phyloP scores from a whole-genome alignment of 768 basidiomycete genomes.

The Phylloporus sp. region DNA sequence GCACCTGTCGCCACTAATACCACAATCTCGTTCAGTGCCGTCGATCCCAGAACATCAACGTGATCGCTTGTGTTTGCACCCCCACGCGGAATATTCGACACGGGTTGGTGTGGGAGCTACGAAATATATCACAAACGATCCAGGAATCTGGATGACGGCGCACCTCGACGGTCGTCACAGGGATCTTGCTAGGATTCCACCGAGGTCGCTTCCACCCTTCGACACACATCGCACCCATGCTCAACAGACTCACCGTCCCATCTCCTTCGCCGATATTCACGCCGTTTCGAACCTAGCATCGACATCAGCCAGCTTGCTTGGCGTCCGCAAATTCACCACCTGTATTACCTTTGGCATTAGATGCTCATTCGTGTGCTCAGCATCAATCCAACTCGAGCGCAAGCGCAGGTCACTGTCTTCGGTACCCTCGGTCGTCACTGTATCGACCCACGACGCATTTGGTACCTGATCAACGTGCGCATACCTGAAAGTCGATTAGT shows the following conservation, averaged over 20 bases:
- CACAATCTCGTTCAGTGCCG: conserved; percentile 83
- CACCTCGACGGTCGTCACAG: conserved; percentile 84
- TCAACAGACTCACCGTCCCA: conserved; percentile 84
- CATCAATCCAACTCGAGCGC: conserved; percentile 80
- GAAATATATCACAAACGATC: conserved; percentile 4
- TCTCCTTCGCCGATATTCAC: conserved; percentile 95
- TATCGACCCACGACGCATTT: conserved; percentile 53
- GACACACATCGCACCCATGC: conserved; percentile 93
- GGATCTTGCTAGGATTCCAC: conserved; percentile 93
- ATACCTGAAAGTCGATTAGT: conserved; percentile 47
- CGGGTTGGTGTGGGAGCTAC: conserved; percentile 78
- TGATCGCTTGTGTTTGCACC: conserved; percentile 92
- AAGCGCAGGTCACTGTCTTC: conserved; percentile 26
- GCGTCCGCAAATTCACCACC: neutral
- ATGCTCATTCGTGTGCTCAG: conserved; percentile 66
- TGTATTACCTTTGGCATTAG: conserved; percentile 49
- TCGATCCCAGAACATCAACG: conserved; percentile 80
- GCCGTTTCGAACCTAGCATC: conserved; percentile 62
- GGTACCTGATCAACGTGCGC: conserved; percentile 65
- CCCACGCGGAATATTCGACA: conserved; percentile 71
- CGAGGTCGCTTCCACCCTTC: conserved; percentile 87
- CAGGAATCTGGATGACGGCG: conserved; percentile 12
- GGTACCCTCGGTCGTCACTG: conserved; percentile 42
- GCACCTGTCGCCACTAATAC: conserved; percentile 84
- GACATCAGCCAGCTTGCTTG: neutral